These are phyloP conservation scores for Pezicula carpinea DNA, from an alignment of 2,329 filamentous ascomycete species.

Conservation along the genomic window DNA sequence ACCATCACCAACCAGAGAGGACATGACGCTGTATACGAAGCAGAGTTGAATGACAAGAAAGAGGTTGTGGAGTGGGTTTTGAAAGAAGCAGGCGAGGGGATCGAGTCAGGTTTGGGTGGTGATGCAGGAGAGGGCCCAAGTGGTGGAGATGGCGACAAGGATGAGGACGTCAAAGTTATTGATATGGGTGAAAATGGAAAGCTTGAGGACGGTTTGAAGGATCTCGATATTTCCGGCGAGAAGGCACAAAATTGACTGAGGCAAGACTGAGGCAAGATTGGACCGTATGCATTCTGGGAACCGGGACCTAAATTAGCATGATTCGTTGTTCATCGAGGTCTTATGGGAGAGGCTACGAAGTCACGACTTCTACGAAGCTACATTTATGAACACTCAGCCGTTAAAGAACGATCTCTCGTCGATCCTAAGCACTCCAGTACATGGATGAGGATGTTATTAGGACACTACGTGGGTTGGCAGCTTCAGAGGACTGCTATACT, in stretches of 20 bases:
- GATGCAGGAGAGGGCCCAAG: conserved; percentile 13
- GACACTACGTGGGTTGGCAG: too few relatives aligned
- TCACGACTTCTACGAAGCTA: too few relatives aligned
- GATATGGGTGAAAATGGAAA: conserved; percentile 9
- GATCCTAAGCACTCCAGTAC: too few relatives aligned
- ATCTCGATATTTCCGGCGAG: neutral
- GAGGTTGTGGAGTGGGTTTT: conserved; percentile 54
- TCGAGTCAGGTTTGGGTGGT: conserved; percentile 30
- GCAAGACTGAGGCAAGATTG: too few relatives aligned
- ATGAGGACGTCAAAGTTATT: neutral
- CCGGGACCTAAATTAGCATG: too few relatives aligned
- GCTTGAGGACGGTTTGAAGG: neutral
- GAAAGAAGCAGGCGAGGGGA: conserved; percentile 32
- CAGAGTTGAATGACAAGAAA: conserved; percentile 64
- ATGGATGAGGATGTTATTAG: too few relatives aligned
- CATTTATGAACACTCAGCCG: too few relatives aligned
- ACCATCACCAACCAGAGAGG: conserved; percentile 77
- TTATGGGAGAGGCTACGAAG: too few relatives aligned
- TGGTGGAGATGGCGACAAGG: conserved; percentile 5
- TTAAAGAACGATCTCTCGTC: too few relatives aligned
- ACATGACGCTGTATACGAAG: conserved; percentile 73
- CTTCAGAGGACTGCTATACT: too few relatives aligned
- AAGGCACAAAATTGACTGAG: neutral
- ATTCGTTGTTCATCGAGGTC: too few relatives aligned
- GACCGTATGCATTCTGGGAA: too few relatives aligned